Percentiles rank a stretch among this genome's conserved stretches.
Conservation (phyloP, 305 asterid species). For the Stenogyne calaminthoides region DNA sequence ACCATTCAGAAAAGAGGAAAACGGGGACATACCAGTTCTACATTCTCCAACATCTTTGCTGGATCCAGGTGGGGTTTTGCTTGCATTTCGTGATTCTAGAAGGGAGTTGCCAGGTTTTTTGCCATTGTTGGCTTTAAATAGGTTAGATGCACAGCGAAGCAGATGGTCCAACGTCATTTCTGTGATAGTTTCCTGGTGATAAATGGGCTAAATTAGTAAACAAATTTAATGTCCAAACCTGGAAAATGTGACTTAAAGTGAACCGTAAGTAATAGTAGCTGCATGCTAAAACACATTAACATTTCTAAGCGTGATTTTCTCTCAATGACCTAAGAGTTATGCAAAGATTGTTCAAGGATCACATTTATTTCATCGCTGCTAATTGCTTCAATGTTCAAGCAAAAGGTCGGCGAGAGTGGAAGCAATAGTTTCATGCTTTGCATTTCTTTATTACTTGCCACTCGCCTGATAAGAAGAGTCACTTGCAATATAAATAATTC, state of each 20-base stretch:
- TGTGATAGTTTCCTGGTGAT: conserved; percentile 48
- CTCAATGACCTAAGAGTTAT: conserved; percentile 2
- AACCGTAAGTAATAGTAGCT: background rate
- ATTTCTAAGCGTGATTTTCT: background rate
- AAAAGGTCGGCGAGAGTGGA: too few relatives aligned
- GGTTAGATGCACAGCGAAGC: conserved; percentile 56
- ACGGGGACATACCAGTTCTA: conserved; percentile 42
- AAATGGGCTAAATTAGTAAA: conserved; percentile 37
- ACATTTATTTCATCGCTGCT: background rate
- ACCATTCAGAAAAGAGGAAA: conserved; percentile 9
- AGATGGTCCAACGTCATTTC: conserved; percentile 64
- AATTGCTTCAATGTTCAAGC: conserved; percentile 11
- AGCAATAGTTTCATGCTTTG: background rate
- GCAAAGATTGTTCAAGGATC: background rate
- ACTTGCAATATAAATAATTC: background rate
- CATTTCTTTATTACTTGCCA: background rate
- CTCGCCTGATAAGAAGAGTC: background rate
- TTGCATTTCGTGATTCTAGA: conserved; percentile 29
- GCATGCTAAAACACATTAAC: background rate
- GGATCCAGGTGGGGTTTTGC: conserved; percentile 23
- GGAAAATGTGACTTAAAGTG: background rate
- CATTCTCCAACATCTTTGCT: conserved; percentile 32
- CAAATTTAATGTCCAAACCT: conserved; percentile 23
- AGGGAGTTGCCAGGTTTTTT: conserved; percentile 35
- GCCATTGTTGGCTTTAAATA: conserved; percentile 38